Conservation (phyloP, 225 moss, liverwort and hornwort species). For the Polytrichum commune region DNA sequence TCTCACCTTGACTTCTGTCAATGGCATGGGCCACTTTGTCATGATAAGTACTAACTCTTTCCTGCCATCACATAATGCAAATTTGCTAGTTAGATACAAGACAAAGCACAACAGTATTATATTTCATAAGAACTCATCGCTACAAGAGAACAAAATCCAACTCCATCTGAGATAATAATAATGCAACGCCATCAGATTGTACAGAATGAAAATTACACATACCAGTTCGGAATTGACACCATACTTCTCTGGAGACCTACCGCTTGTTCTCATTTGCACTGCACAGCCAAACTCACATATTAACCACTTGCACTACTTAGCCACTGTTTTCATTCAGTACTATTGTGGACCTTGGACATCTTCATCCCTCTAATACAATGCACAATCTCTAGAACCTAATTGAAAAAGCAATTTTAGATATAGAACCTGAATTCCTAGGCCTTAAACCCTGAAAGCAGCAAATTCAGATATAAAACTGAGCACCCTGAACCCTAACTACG, state of each 20-base stretch:
- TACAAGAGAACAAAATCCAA: not conserved
- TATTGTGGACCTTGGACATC: too few species aligned
- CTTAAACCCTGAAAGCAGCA: too few species aligned
- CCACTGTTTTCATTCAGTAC: too few species aligned
- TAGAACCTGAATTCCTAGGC: too few species aligned
- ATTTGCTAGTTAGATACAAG: not conserved
- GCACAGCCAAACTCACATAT: constrained; percentile 11
- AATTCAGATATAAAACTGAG: not conserved
- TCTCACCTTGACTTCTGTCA: constrained; percentile 48
- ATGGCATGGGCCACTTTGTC: constrained; percentile 46
- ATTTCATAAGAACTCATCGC: not conserved
- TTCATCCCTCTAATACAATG: too few species aligned
- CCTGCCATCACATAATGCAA: constrained; percentile 39
- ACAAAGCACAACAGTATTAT: not conserved
- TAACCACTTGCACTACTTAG: too few species aligned
- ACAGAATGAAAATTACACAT: constrained; percentile 5
- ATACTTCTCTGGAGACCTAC: constrained; percentile 63
- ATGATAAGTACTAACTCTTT: constrained; percentile 63
- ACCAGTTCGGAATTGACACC: constrained; percentile 69
- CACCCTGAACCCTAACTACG: too few species aligned
- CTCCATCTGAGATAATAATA: too few species aligned
- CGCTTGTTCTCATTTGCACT: constrained; percentile 55
- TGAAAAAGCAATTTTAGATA: too few species aligned
- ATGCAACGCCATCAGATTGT: too few species aligned
- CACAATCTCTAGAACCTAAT: too few species aligned